Percentiles rank a stretch among this genome's conserved stretches.
Evolutionary conservation across 2,329 filamentous ascomycete genomes (phyloP).

Genomic region (Fusarium sterilihyphosum): DNA sequence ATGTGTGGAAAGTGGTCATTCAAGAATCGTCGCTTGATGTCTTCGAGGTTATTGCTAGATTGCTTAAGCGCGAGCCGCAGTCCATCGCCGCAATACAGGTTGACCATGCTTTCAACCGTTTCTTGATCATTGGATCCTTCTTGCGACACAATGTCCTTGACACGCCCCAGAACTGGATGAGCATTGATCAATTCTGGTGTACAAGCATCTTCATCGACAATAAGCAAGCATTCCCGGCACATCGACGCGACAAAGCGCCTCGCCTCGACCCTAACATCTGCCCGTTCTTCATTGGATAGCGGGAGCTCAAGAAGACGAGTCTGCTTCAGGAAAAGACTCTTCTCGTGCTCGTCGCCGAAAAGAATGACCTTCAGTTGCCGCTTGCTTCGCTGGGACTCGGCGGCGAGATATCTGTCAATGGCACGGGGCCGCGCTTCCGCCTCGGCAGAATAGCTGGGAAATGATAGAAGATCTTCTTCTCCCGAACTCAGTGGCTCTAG

Average conservation of each 20-base stretch:
- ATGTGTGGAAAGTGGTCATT: background rate
- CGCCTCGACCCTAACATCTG: background rate
- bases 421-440: background rate
- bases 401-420: background rate
- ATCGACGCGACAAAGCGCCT: background rate
- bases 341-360: background rate
- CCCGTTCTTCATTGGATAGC: fast-evolving
- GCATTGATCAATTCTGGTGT: background rate
- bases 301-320: background rate
- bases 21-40: background rate
- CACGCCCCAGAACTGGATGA: background rate
- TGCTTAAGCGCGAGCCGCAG: background rate
- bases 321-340: background rate
- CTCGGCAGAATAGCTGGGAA: background rate
- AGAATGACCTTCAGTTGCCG: background rate
- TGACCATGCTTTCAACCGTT: background rate
- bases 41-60: background rate
- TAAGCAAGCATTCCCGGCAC: background rate
- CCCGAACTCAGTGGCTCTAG: fast-evolving
- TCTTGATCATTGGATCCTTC: background rate
- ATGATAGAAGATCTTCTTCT: fast-evolving
- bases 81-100: background rate
- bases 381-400: background rate
- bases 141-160: background rate
- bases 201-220: background rate